Percentiles rank a stretch among this genome's conserved stretches.
Conservation (phyloP, 2,329 filamentous ascomycete genomes). For the Alternaria postmessia region DNA sequence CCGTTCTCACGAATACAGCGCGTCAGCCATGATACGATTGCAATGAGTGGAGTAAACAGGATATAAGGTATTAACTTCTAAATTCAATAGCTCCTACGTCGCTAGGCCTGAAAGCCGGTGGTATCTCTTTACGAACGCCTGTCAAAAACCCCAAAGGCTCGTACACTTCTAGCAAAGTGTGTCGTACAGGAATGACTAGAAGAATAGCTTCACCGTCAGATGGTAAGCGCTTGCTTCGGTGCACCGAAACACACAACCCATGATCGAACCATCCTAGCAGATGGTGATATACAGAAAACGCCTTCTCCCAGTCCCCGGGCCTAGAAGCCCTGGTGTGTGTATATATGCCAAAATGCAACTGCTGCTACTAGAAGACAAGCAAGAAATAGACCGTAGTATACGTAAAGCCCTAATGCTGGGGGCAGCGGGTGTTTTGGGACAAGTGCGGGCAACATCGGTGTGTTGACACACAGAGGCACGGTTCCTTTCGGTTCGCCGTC, state of each 20-base stretch:
- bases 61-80: conserved; percentile 7
- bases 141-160: conserved; percentile 23
- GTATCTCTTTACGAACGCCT: conserved; percentile 37
- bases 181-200: conserved; percentile 32
- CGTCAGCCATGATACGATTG: neutral
- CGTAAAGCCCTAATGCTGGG: neutral
- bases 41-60: neutral
- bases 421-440: neutral
- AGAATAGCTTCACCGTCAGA: conserved; percentile 23
- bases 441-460: neutral
- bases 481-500: neutral
- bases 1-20: neutral
- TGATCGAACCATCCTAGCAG: conserved; percentile 30
- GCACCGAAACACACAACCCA: conserved; percentile 32
- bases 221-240: conserved; percentile 19
- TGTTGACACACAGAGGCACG: neutral
- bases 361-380: conserved; percentile 41
- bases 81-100: conserved; percentile 28
- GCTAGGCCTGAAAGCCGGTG: conserved; percentile 35
- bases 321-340: conserved; percentile 33
- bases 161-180: conserved; percentile 45
- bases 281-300: conserved; percentile 36
- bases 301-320: conserved; percentile 31
- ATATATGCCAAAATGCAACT: conserved; percentile 45
- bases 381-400: conserved; percentile 16